These are phyloP conservation scores for Microbotryum scabiosae DNA, from an alignment of 1,284 basidiomycete genomes.

Conservation along the genomic window DNA sequence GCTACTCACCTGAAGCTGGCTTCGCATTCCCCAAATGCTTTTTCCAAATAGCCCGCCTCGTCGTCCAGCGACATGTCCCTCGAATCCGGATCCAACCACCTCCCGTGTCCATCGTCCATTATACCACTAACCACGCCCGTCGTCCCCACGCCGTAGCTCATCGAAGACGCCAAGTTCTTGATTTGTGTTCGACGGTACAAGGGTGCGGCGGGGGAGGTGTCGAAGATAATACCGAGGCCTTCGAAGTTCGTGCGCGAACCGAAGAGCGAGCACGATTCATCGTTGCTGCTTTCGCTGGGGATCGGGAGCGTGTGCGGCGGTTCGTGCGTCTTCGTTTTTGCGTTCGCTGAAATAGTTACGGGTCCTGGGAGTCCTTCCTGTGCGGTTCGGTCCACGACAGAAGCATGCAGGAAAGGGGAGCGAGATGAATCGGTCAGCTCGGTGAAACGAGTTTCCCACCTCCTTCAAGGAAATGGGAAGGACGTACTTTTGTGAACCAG, in stretches of 20 bases:
- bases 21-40: constrained; percentile 36
- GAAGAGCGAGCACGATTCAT: constrained; percentile 35
- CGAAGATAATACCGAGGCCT: constrained; percentile 37
- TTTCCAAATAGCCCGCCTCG: constrained; percentile 34
- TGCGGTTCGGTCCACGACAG: background rate
- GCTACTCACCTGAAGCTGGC: background rate
- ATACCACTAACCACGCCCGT: constrained; percentile 34
- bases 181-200: constrained; percentile 30
- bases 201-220: constrained; percentile 32
- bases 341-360: constrained; percentile 18
- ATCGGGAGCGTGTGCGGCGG: constrained; percentile 20
- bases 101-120: constrained; percentile 34
- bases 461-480: background rate
- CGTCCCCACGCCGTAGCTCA: constrained; percentile 6
- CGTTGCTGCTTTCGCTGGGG: constrained; percentile 22
- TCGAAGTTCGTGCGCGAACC: constrained; percentile 34
- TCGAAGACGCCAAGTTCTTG: constrained; percentile 13
- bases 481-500: constrained; percentile 35
- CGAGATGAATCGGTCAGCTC: no score
- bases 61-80: constrained; percentile 18
- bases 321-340: constrained; percentile 8
- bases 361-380: constrained; percentile 24
- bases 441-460: no score
- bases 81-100: constrained; percentile 33
- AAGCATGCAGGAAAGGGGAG: no score